Evolutionary conservation across 768 basidiomycete species (phyloP), one percentile per base, ranked within the genome.

Genomic region (Mycena albidolilacea): DNA sequence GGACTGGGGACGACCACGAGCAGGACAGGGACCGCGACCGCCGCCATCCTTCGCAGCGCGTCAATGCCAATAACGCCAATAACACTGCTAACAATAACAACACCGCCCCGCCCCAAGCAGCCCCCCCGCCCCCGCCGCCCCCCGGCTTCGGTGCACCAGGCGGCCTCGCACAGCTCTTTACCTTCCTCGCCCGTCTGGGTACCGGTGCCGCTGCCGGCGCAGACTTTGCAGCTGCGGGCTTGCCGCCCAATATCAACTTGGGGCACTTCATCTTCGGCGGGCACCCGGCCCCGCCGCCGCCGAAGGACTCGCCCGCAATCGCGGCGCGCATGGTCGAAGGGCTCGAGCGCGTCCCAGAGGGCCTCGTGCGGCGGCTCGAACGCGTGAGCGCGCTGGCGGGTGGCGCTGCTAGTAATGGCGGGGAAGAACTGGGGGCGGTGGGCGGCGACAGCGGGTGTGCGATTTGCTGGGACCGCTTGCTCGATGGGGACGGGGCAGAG

Each of bases 391-490:
- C 81, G 2, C 78, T 86, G 6, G 82, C 83, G 1, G 35, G 7
- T 0, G 39, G 23, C 7, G 17, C 14, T 4, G 14, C 15, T 17
- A 9, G 14, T 12, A 19, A 1, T 17, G 54, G 17, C 83, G 81
- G 82, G 50, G 81, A 79, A 8, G 82, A 79, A 5, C 80, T 81
- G 3, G 78, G 78, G 5, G 79, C 69, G 10, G 77, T 77, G 8
- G 83, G 77, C 23, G 80, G 84, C 0, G 87, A 87, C 72, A 80
- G 82, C 11, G 86, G 89, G 15, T 95, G 93, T 78, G 92, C 93
- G 2, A 89, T 95, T 57, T 95, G 93, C 78, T 94, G 92, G 92
- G 93, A 95, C 76, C 84, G 83, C 41, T 77, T 94, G 21, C 80
- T 95, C 65, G 85, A 88, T 75, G 75, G 84, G 77, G 84, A 88